A percentile compares a stretch with the other conserved stretches of the same genome.
phyloP scores from a whole-genome alignment of 805 yeast species.

The Spathaspora hagerdaliae region DNA sequence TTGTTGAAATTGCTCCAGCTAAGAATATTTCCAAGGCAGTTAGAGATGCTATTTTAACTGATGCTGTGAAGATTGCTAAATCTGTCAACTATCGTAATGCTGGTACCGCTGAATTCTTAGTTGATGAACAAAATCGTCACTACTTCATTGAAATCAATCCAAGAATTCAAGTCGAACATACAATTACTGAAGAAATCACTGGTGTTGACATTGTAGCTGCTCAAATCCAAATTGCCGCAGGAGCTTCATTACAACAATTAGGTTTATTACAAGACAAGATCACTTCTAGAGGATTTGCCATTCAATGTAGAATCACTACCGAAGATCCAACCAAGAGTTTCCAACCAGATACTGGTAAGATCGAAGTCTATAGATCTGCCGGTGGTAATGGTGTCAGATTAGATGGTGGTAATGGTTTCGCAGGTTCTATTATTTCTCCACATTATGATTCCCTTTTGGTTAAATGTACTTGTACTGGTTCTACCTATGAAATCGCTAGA shows the following conservation, averaged over 20 bases:
- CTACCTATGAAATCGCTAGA: conserved; percentile 93
- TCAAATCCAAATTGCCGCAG: conserved; percentile 98
- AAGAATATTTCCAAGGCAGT: conserved; percentile 78
- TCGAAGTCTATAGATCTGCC: conserved; percentile 95
- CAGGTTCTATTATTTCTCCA: conserved; percentile 94
- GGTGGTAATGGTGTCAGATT: conserved; percentile 99
- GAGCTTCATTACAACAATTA: conserved; percentile 87
- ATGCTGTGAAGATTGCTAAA: conserved; percentile 89
- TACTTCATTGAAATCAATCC: conserved; percentile 98
- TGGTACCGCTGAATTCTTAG: conserved; percentile 97
- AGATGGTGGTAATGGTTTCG: conserved; percentile 98
- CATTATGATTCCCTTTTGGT: conserved; percentile 98
- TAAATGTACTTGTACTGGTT: conserved; percentile 95
- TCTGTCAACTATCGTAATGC: conserved; percentile 92
- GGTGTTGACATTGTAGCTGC: conserved; percentile 98
- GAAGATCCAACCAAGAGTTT: conserved; percentile 95
- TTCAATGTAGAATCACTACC: conserved; percentile 98
- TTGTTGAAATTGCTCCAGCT: conserved; percentile 98
- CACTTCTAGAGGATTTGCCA: conserved; percentile 95
- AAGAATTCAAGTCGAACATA: conserved; percentile 96
- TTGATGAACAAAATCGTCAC: conserved; percentile 89
- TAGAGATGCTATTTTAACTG: conserved; percentile 88
- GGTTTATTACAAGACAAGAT: conserved; percentile 93
- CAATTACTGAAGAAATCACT: conserved; percentile 97
- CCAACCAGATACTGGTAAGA: conserved; percentile 98